phyloP scores from a whole-genome alignment of 2,329 filamentous ascomycete species.

The Fusarium dimerum region DNA sequence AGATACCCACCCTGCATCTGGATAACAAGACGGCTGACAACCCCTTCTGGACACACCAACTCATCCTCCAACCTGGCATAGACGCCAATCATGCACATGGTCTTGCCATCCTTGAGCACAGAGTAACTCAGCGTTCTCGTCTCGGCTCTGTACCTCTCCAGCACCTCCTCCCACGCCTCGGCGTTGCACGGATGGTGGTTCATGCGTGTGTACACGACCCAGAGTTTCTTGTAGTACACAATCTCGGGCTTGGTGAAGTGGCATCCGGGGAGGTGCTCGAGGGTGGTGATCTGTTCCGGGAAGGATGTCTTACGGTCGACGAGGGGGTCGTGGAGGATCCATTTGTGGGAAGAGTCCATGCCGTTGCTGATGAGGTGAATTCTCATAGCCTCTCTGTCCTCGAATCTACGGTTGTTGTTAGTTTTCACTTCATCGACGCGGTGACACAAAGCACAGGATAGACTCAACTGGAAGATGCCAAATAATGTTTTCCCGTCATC shows the following conservation, averaged over 20 bases:
- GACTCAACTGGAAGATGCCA: too few relatives aligned
- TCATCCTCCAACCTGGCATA: too few relatives aligned
- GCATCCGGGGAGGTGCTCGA: conserved; percentile 20
- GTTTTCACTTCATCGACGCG: too few relatives aligned
- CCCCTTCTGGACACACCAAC: too few relatives aligned
- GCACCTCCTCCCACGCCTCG: conserved; percentile 2
- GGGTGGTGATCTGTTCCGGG: too few relatives aligned
- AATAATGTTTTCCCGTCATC: too few relatives aligned
- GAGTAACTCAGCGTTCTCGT: too few relatives aligned
- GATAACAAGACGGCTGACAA: not conserved
- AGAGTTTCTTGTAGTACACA: conserved; percentile 19
- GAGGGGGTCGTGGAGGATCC: conserved; percentile 18
- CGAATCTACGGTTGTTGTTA: conserved; percentile 17
- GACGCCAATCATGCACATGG: too few relatives aligned
- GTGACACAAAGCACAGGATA: too few relatives aligned
- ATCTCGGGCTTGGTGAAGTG: conserved; percentile 16
- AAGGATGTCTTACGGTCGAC: conserved; percentile 5
- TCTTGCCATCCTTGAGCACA: too few relatives aligned
- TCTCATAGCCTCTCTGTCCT: conserved; percentile 26
- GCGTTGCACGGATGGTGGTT: conserved; percentile 27
- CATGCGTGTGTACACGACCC: conserved; percentile 28
- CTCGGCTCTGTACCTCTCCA: too few relatives aligned
- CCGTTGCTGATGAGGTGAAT: conserved; percentile 22
- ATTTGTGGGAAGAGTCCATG: conserved; percentile 23
- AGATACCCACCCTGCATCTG: not conserved